Base-by-base conservation (phyloP, 345 rosid species). In the Lepidium sativum region DNA sequence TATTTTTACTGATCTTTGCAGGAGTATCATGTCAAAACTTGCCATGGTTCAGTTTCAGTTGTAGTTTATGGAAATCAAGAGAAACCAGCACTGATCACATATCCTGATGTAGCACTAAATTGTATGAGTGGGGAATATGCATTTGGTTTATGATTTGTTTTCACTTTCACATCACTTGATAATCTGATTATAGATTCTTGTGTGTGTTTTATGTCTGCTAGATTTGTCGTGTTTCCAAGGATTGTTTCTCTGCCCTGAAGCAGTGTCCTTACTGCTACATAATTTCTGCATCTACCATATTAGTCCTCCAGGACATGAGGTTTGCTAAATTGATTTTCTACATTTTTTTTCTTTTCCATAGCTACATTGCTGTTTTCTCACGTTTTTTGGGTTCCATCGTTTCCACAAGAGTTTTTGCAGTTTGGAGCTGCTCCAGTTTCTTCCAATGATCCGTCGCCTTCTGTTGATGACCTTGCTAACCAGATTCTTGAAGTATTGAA, bases 231-330 rank as follows among this genome's bases (percentile, higher is more conserved):
- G 97, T 69, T 90, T 90, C 73, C 96, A 88, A 82, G 95, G 95
- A 66, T 78, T 94, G 69, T 86, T 94, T 70, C 89, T 88, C 64
- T 94, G 95, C 80, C 92, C 92, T 17, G 97, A 94, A 78, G 92
- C 95, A 9, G 82, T 84, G 34, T 86, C 97, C 9, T 80, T 94
- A 80, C 81, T 94, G 41, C 91, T 88, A 11, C 96, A 90, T 78
- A 94, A 90, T 77, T 94, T 94, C 79, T 94, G 97, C 81, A 80
- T 90, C 48, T 94, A 94, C 75, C 99, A 94, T 69, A 85, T 94
- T 45, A 83, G 90, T 62, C 99, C 99, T 29, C 96, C 99, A 20
- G 99, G 99, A 40, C 99, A 94, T 54, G 97, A 94, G 96, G 97
- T 90, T 72, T 67, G 89, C 72, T 56, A 77, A 59, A 69, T 54